These are phyloP conservation scores for Domatiomyces globalis DNA, from an alignment of 2,329 filamentous ascomycete genomes.

Conservation along the genomic window DNA sequence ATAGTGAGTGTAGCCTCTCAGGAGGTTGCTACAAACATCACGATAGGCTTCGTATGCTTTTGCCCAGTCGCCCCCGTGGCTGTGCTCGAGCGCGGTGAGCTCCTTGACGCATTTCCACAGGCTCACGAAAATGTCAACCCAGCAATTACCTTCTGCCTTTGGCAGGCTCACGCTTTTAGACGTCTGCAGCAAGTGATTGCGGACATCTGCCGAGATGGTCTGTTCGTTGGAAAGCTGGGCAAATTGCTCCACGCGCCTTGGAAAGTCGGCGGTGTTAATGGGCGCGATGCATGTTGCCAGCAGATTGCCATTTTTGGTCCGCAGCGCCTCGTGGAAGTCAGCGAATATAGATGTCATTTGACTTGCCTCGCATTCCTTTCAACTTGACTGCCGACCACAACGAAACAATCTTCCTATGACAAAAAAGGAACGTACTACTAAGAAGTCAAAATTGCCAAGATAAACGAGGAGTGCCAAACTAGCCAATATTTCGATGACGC, in stretches of 20 bases:
- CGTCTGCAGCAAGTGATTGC: conserved; percentile 53
- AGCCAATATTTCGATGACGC: not conserved
- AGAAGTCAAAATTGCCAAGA: not conserved
- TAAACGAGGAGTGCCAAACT: not conserved
- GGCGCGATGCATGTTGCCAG: conserved; percentile 66
- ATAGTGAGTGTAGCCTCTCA: conserved; percentile 64
- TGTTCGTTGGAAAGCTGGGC: conserved; percentile 55
- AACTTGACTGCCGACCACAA: conserved; percentile 15
- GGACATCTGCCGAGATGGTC: conserved; percentile 54
- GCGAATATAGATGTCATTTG: conserved; percentile 59
- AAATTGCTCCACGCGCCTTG: conserved; percentile 54
- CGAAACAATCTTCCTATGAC: not conserved
- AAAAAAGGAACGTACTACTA: too few species aligned
- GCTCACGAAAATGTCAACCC: conserved; percentile 68
- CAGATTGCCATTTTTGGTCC: conserved; percentile 50
- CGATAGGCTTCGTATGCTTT: conserved; percentile 82
- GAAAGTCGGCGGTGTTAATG: conserved; percentile 46
- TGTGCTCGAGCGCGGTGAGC: conserved; percentile 52
- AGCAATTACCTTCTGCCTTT: conserved; percentile 60
- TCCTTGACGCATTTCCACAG: conserved; percentile 76
- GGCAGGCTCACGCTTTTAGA: conserved; percentile 41
- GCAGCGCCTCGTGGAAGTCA: conserved; percentile 58
- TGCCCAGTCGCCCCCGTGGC: conserved; percentile 50
- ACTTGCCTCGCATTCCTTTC: conserved; percentile 9
- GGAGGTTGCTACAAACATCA: conserved; percentile 60